Percentiles rank a stretch among this genome's conserved stretches.
These are phyloP conservation scores for Aspergillus quadricinctus DNA, from an alignment of 2,329 filamentous ascomycete species.

Conservation along the genomic window DNA sequence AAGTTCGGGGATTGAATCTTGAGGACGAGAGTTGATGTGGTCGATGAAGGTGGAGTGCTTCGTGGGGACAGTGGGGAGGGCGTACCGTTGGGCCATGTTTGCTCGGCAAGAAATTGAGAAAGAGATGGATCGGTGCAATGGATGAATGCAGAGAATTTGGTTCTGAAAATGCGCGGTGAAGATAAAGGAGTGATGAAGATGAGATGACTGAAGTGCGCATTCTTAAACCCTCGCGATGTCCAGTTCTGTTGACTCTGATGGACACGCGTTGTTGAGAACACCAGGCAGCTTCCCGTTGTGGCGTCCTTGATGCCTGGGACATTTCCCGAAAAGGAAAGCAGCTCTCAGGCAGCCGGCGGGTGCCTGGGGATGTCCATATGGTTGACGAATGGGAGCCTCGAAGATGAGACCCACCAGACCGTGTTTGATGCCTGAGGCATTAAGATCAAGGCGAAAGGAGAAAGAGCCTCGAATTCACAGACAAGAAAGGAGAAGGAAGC, in stretches of 20 bases:
- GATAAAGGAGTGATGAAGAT: background rate
- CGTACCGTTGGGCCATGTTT: constrained; percentile 5
- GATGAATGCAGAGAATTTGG: background rate
- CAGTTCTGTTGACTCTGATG: background rate
- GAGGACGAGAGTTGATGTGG: constrained; percentile 21
- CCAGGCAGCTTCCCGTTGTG: background rate
- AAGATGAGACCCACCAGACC: too few species aligned
- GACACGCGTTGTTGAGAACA: background rate
- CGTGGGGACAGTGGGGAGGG: constrained; percentile 25
- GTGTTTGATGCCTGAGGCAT: too few species aligned
- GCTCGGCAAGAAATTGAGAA: background rate
- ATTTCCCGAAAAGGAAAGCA: background rate
- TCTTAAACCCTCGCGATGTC: background rate
- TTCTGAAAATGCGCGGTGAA: background rate
- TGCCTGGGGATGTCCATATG: background rate
- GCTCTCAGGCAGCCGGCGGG: background rate
- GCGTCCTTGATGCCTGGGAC: background rate
- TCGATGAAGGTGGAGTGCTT: constrained; percentile 25
- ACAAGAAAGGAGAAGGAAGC: too few species aligned
- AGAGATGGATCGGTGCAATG: background rate
- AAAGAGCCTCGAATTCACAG: too few species aligned
- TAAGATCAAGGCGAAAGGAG: too few species aligned
- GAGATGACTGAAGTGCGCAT: background rate
- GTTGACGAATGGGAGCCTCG: background rate
- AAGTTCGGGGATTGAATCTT: constrained; percentile 25